Percentiles rank a stretch among this genome's conserved stretches.
Conservation (phyloP, 2,329 filamentous ascomycete genomes). For the Chaetomium sp. region DNA sequence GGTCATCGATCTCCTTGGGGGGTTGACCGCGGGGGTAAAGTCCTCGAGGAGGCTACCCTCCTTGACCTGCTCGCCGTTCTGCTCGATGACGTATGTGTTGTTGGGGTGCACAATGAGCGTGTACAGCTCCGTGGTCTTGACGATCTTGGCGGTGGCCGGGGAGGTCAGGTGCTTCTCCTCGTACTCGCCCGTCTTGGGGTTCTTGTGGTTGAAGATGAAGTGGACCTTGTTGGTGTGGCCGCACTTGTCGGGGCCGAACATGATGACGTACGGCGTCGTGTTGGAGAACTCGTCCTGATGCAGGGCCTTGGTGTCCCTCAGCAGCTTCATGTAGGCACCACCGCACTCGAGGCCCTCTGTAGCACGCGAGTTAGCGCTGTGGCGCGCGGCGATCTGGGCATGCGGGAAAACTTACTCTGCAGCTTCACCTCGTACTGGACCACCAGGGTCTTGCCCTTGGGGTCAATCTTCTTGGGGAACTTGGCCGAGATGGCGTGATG, state of each 20-base stretch:
- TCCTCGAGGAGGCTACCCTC: constrained; percentile 91
- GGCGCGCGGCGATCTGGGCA: not conserved
- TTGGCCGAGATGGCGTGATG: constrained; percentile 99
- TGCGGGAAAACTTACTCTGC: constrained; percentile 68
- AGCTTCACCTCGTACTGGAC: constrained; percentile 99
- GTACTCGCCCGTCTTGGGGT: constrained; percentile 99
- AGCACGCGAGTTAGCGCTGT: constrained; percentile 17
- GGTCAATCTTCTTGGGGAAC: constrained; percentile 94
- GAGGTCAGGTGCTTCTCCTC: constrained; percentile 97
- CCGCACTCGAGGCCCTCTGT: constrained; percentile 93
- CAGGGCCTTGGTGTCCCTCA: constrained; percentile 95
- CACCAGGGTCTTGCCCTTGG: constrained; percentile 95
- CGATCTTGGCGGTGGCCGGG: constrained; percentile 81
- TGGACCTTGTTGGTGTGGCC: constrained; percentile 97
- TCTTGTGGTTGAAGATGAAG: constrained; percentile 99
- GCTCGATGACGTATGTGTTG: constrained; percentile 90
- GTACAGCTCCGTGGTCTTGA: constrained; percentile 93
- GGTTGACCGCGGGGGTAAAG: constrained; percentile 93
- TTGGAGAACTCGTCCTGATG: constrained; percentile 98
- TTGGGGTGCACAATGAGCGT: constrained; percentile 95
- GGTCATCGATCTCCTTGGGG: constrained; percentile 91
- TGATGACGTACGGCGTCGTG: constrained; percentile 96
- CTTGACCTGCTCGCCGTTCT: constrained; percentile 87
- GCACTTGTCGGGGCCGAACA: constrained; percentile 99
- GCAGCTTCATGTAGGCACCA: constrained; percentile 98